Percentiles rank a stretch among this genome's conserved stretches.
These are phyloP conservation scores for Seminavis robusta DNA, from an alignment of 108 stramenopile species.

Conservation along the genomic window DNA sequence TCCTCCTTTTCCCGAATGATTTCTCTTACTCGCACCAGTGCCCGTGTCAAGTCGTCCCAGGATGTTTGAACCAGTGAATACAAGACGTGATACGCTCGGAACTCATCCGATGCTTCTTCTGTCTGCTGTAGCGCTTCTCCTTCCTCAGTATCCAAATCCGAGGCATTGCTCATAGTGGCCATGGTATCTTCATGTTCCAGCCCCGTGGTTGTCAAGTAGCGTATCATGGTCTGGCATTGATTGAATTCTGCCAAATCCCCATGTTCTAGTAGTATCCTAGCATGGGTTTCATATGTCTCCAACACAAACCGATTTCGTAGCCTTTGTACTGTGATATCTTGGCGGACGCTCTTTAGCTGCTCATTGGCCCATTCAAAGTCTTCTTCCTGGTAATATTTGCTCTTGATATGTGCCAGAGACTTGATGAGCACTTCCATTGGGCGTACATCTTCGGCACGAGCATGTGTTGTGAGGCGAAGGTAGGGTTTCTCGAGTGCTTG, in stretches of 20 bases:
- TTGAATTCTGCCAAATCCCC: constrained; percentile 85
- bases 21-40: neutral
- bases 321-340: constrained; percentile 84
- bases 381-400: constrained; percentile 48
- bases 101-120: constrained; percentile 56
- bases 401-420: constrained; percentile 63
- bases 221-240: constrained; percentile 80
- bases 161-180: constrained; percentile 1
- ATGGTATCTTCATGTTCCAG: neutral
- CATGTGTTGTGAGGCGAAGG: constrained; percentile 73
- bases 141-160: constrained; percentile 6
- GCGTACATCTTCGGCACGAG: constrained; percentile 59
- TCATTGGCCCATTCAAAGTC: constrained; percentile 85
- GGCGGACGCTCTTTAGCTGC: constrained; percentile 84
- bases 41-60: constrained; percentile 30
- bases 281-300: constrained; percentile 58
- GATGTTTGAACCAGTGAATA: constrained; percentile 64
- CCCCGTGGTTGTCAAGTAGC: constrained; percentile 27
- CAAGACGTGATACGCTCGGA: constrained; percentile 63
- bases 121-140: constrained; percentile 18
- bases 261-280: constrained; percentile 70
- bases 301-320: constrained; percentile 46
- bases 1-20: neutral
- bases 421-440: constrained; percentile 57
- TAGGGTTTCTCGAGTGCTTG: constrained; percentile 71